A percentile compares a stretch with the other conserved stretches of the same genome.
Conservation (phyloP, 768 basidiomycete species). For the Antrodiella citrinella region DNA sequence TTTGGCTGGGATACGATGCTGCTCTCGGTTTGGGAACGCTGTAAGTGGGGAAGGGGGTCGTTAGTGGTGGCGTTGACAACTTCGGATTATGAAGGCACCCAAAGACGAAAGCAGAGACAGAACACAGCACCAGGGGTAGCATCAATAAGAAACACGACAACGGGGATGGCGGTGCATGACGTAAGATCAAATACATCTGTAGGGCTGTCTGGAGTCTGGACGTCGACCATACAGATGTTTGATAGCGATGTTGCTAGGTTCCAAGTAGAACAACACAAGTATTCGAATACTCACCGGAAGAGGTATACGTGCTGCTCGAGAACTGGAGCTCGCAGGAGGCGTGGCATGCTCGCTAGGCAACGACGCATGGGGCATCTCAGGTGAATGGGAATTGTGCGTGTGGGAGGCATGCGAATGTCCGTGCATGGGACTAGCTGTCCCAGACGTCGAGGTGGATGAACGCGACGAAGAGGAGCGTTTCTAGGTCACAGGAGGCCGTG, state of each 20-base stretch:
- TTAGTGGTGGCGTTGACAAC: neutral
- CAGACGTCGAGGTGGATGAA: slow-evolving; percentile 15
- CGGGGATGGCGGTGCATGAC: neutral
- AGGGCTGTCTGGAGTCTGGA: too few relatives aligned
- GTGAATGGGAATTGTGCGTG: neutral
- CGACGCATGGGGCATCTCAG: neutral
- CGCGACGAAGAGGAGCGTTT: slow-evolving; percentile 17
- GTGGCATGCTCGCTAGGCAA: neutral
- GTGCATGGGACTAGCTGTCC: slow-evolving; percentile 18
- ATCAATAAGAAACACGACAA: neutral
- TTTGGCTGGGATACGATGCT: neutral
- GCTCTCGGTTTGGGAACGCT: neutral
- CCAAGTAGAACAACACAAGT: neutral
- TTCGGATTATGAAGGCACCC: too few relatives aligned
- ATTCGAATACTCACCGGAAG: neutral
- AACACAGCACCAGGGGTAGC: too few relatives aligned
- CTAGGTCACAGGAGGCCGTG: slow-evolving; percentile 11
- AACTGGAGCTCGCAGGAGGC: neutral
- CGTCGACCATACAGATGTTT: neutral
- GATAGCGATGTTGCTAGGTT: neutral
- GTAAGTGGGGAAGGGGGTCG: neutral
- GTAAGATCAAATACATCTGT: neutral
- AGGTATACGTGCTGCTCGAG: neutral
- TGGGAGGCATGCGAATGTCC: slow-evolving; percentile 7
- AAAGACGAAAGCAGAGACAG: too few relatives aligned